These are phyloP conservation scores for Alternaria triticina DNA, from an alignment of 2,329 filamentous ascomycete species.

Conservation along the genomic window DNA sequence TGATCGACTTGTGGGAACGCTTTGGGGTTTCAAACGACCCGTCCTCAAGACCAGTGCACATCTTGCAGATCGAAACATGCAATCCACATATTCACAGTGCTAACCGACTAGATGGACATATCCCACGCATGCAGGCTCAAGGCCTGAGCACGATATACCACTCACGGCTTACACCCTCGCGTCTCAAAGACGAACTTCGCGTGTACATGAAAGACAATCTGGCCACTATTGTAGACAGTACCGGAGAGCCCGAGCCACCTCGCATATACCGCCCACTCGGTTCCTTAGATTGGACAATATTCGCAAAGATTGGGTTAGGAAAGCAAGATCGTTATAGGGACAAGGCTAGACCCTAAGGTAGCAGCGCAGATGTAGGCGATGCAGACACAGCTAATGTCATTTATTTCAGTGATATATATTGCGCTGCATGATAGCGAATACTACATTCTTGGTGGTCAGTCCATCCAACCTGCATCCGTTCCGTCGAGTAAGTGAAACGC, in stretches of 20 bases:
- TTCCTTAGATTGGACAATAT: background rate
- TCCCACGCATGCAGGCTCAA: conserved; percentile 17
- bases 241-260: background rate
- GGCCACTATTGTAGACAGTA: background rate
- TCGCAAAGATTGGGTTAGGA: background rate
- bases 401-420: background rate
- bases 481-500: background rate
- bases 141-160: conserved; percentile 24
- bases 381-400: background rate
- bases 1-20: conserved; percentile 16
- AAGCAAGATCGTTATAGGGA: background rate
- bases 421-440: background rate
- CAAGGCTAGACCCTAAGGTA: background rate
- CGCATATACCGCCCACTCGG: background rate
- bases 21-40: background rate
- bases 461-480: background rate
- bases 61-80: conserved; percentile 21
- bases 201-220: background rate
- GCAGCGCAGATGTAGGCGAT: background rate
- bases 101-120: conserved; percentile 16
- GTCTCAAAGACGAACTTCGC: conserved; percentile 8
- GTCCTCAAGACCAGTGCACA: background rate
- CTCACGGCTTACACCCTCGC: background rate
- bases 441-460: background rate
- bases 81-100: conserved; percentile 23